A percentile compares a stretch with the other conserved stretches of the same genome.
Evolutionary conservation across 163 green algal genomes (phyloP).

Genomic region (Chlorella variabilis): DNA sequence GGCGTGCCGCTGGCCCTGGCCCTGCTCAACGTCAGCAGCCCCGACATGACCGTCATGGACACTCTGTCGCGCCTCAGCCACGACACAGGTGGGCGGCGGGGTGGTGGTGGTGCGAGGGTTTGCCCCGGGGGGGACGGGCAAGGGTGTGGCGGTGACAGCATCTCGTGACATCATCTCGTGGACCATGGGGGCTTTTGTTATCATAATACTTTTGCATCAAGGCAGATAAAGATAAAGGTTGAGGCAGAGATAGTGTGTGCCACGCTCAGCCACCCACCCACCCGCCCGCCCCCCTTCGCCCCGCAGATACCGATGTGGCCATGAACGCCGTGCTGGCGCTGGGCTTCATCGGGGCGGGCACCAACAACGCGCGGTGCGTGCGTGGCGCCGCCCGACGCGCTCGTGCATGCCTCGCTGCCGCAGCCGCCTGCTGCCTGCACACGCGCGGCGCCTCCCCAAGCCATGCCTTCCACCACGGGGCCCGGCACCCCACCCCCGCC

Average conservation of each 20-base stretch:
- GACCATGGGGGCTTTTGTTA: too few relatives aligned
- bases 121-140: too few relatives aligned
- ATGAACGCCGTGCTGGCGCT: constrained; percentile 91
- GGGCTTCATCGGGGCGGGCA: constrained; percentile 92
- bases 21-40: constrained; percentile 89
- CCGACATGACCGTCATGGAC: constrained; percentile 90
- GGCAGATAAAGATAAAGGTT: too few relatives aligned
- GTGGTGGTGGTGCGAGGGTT: too few relatives aligned
- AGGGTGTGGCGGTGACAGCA: too few relatives aligned
- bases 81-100: constrained; percentile 64
- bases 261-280: not conserved
- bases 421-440: too few relatives aligned
- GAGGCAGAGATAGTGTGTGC: not conserved
- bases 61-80: constrained; percentile 92
- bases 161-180: too few relatives aligned
- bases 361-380: constrained; percentile 91
- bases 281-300: not conserved
- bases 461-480: too few relatives aligned
- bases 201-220: too few relatives aligned
- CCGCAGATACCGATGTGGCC: constrained; percentile 82
- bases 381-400: not conserved
- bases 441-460: too few relatives aligned
- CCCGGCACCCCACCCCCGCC: too few relatives aligned
- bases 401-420: too few relatives aligned
- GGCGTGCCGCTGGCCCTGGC: constrained; percentile 91